Evolutionary conservation across 495 filamentous ascomycete genomes (phyloP), one percentile per base, ranked within the genome.

Genomic region (Aspergillus kassunensis): DNA sequence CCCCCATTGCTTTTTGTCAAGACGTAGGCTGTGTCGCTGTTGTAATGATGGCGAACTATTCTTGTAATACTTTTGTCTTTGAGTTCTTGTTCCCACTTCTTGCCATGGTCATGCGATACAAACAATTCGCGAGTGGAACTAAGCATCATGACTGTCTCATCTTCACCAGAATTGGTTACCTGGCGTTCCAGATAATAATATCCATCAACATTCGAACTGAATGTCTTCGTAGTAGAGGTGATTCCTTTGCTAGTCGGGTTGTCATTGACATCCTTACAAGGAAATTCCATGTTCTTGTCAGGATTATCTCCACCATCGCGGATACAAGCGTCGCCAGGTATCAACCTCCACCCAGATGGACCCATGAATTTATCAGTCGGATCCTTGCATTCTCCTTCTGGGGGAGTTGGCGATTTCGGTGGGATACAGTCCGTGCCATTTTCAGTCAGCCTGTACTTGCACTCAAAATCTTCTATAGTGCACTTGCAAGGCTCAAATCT

Each of bases 261-360:
- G 23, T 52, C 57, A 7, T 67, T 70, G 13, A 56, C 64, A 42
- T 84, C 77, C 30, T 65, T 67, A 62, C 84, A 87, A 15, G 75
- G 61, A 15, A 77, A 61, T 45, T 76, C 69, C 34, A 75, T 58
- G 24, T 77, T 60, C 25, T 74, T 57, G 29, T 78, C 75, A 9
- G 75, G 60, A 34, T 73, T 60, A 24, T 66, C 63, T 39, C 73
- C 77, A 23, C 65, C 77, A 7, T 76, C 62, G n/a, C 76, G 80
- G 55, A 86, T 79, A 69, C 93, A 98, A 16, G 77, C 78, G 65
- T 98, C 91, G 3, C 93, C 95, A 9, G 92, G 91, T 45, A 98
- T 97, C 61, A 89, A 79, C 46, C 91, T 82, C 76, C 88, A 98
- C 21, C 93, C 93, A 23, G 92, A 96, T 6, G 84, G 84, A 13